phyloP scores from a whole-genome alignment of 2,329 filamentous ascomycete genomes.

The Falciphora oryzae region DNA sequence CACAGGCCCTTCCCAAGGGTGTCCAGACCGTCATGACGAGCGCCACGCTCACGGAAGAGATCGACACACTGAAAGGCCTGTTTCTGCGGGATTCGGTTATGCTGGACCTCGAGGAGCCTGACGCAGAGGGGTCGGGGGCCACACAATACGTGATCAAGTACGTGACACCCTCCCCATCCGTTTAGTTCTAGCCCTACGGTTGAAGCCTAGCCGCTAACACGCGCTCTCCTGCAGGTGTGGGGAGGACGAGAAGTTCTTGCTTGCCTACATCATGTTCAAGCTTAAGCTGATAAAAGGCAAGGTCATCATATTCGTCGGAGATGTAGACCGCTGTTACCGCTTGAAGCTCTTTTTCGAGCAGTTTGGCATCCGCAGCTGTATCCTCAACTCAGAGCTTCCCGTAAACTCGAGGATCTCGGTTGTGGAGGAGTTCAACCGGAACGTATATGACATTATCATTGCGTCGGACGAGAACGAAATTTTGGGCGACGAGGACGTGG shows the following conservation, averaged over 20 bases:
- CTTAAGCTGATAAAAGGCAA: conserved; percentile 92
- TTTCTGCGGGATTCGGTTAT: conserved; percentile 79
- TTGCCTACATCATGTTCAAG: conserved; percentile 93
- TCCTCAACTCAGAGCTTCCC: conserved; percentile 89
- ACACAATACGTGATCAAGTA: conserved; percentile 83
- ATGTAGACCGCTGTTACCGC: conserved; percentile 83
- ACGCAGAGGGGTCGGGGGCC: conserved; percentile 69
- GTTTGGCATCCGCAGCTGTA: conserved; percentile 89
- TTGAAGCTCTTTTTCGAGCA: conserved; percentile 95
- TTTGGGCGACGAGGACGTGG: conserved; percentile 29
- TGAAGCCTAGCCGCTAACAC: neutral
- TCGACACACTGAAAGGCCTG: conserved; percentile 76
- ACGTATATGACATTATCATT: conserved; percentile 96
- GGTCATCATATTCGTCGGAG: conserved; percentile 65
- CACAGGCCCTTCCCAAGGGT: conserved; percentile 72
- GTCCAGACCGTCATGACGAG: conserved; percentile 92
- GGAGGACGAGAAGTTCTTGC: conserved; percentile 95
- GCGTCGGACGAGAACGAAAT: conserved; percentile 62
- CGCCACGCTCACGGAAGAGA: conserved; percentile 82
- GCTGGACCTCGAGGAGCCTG: conserved; percentile 76
- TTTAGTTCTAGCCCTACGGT: too few relatives aligned
- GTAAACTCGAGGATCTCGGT: conserved; percentile 91
- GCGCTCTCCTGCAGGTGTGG: conserved; percentile 52
- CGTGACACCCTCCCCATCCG: conserved; percentile 17
- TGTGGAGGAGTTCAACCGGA: conserved; percentile 95